These are phyloP conservation scores for Fusarium virguliforme DNA, from an alignment of 2,329 filamentous ascomycete species.

Conservation along the genomic window DNA sequence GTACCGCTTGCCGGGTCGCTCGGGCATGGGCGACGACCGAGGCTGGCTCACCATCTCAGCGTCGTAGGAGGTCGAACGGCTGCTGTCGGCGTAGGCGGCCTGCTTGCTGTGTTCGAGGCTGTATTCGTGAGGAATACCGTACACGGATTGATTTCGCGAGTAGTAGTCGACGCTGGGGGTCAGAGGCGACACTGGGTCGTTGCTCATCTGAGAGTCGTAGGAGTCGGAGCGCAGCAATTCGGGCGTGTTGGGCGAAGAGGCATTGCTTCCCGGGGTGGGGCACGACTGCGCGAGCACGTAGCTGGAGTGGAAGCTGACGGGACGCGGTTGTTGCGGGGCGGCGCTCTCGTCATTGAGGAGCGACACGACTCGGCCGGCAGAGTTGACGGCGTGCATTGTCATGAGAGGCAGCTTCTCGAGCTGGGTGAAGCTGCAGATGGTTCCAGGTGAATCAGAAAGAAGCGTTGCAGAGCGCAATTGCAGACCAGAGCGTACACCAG, in stretches of 20 bases:
- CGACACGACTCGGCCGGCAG: constrained; percentile 72
- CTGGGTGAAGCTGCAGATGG: background rate
- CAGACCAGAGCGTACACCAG: constrained; percentile 17
- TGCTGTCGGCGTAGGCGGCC: constrained; percentile 61
- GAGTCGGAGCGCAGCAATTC: constrained; percentile 74
- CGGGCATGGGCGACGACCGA: constrained; percentile 60
- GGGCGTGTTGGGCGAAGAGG: constrained; percentile 68
- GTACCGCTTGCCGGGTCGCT: constrained; percentile 76
- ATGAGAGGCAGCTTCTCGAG: constrained; percentile 18
- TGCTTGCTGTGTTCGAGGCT: constrained; percentile 59
- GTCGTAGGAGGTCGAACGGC: constrained; percentile 67
- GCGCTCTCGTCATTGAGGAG: constrained; percentile 70
- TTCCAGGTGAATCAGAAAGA: background rate
- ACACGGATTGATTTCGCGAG: constrained; percentile 58
- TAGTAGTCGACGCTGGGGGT: constrained; percentile 68
- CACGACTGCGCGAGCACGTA: constrained; percentile 56
- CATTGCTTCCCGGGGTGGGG: constrained; percentile 58
- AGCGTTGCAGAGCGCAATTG: constrained; percentile 3
- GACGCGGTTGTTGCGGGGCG: constrained; percentile 38
- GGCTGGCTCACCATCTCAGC: constrained; percentile 61
- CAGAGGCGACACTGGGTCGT: constrained; percentile 69
- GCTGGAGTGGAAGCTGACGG: constrained; percentile 56
- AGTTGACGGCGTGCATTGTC: constrained; percentile 70
- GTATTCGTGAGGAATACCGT: constrained; percentile 57
- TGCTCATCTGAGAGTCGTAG: constrained; percentile 73